phyloP scores from a whole-genome alignment of 495 filamentous ascomycete species.

The Trichocladium antarcticum region DNA sequence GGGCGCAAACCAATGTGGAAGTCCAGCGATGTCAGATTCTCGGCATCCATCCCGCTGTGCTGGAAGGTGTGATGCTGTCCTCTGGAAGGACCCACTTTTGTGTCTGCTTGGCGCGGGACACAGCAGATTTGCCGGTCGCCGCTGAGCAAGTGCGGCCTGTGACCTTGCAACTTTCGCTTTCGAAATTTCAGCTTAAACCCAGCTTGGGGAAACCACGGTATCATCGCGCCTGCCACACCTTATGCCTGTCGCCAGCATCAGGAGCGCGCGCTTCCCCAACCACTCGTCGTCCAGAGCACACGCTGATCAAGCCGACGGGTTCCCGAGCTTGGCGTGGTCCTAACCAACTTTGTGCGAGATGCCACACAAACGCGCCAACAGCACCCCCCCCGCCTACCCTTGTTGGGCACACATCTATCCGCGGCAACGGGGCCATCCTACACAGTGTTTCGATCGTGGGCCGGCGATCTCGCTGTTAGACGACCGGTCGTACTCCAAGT shows the following conservation, averaged over 20 bases:
- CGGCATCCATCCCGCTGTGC: background rate
- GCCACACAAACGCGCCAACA: background rate
- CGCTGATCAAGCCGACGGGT: background rate
- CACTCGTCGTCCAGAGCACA: background rate
- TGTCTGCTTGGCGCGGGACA: conserved; percentile 5
- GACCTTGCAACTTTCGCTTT: too few relatives aligned
- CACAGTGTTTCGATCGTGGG: background rate
- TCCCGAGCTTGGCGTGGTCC: too few relatives aligned
- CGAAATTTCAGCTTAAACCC: too few relatives aligned
- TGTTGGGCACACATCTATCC: background rate
- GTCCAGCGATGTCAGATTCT: background rate
- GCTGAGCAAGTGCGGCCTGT: too few relatives aligned
- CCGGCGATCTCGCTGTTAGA: background rate
- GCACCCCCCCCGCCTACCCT: background rate
- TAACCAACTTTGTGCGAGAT: too few relatives aligned
- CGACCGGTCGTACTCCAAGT: background rate
- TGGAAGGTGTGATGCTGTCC: conserved; percentile 4
- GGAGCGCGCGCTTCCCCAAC: background rate
- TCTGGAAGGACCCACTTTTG: background rate
- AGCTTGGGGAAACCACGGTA: too few relatives aligned
- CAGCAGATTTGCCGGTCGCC: background rate
- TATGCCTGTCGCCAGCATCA: background rate
- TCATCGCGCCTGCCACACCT: background rate
- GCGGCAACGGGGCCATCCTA: background rate
- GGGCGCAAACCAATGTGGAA: background rate